phyloP scores from a whole-genome alignment of 2,329 filamentous ascomycete genomes.

The Thermothelomyces thermophilus region DNA sequence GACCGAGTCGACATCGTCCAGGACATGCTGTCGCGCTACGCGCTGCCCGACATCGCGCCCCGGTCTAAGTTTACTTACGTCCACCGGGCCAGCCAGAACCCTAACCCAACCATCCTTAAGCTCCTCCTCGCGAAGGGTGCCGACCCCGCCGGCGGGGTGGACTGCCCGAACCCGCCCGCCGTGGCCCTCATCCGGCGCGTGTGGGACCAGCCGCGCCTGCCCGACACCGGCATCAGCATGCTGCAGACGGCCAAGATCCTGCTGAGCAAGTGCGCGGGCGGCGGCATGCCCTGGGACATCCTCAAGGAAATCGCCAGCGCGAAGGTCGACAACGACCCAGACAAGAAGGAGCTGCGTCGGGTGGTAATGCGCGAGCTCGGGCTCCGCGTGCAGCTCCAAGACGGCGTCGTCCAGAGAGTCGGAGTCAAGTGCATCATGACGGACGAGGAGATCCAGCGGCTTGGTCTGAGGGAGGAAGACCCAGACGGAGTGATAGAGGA shows the following conservation, averaged over 20 bases:
- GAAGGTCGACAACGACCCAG: background rate
- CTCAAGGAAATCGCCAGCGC: conserved; percentile 11
- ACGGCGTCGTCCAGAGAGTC: too few relatives aligned
- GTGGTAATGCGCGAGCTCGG: conserved; percentile 13
- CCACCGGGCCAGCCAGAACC: conserved; percentile 17
- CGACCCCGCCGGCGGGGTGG: conserved; percentile 10
- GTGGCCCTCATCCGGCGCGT: conserved; percentile 14
- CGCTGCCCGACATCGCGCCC: conserved; percentile 17
- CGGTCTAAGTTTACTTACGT: conserved; percentile 14
- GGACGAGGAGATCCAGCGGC: background rate
- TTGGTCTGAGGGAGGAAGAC: background rate
- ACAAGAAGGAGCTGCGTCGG: background rate
- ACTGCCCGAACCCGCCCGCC: conserved; percentile 9
- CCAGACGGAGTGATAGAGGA: background rate
- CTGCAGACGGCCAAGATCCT: conserved; percentile 17
- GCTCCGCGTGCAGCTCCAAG: background rate
- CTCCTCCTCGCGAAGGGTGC: conserved; percentile 17
- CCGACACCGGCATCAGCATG: conserved; percentile 6
- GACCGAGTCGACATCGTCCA: conserved; percentile 17
- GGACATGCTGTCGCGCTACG: conserved; percentile 19
- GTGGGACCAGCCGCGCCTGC: conserved; percentile 9
- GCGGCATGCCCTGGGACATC: conserved; percentile 1
- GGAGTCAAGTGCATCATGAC: background rate
- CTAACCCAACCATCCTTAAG: conserved; percentile 16
- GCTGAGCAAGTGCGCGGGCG: background rate